phyloP scores from a whole-genome alignment of 495 filamentous ascomycete genomes.

The Hypoxylon fuscum region DNA sequence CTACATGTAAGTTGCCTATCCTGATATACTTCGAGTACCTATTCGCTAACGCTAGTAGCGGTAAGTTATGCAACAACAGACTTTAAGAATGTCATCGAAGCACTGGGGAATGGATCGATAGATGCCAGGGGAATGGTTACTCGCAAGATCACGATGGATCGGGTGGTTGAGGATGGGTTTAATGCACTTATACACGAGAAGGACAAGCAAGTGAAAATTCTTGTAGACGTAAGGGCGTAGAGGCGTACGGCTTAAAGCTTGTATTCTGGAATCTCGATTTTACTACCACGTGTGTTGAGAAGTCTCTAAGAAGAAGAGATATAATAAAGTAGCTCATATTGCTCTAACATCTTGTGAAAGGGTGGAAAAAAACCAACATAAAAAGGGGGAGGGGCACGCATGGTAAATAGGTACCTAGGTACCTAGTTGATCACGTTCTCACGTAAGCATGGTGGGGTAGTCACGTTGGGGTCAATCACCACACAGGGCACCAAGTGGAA shows the following conservation, averaged over 20 bases:
- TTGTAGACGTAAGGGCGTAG: slow-evolving; percentile 47
- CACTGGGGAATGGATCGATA: slow-evolving; percentile 58
- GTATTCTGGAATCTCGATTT: no score
- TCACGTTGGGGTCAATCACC: no score
- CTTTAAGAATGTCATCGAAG: slow-evolving; percentile 63
- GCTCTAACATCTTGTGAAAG: not conserved
- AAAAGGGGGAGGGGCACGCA: no score
- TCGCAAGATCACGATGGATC: slow-evolving; percentile 58
- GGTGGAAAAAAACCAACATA: no score
- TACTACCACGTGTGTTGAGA: no score
- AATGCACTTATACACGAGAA: slow-evolving; percentile 62
- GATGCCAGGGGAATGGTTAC: slow-evolving; percentile 67
- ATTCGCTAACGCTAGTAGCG: slow-evolving; percentile 43
- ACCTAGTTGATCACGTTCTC: no score
- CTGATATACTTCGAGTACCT: not conserved
- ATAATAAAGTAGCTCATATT: not conserved
- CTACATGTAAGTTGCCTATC: not conserved
- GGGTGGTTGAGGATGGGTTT: slow-evolving; percentile 67
- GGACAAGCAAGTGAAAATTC: slow-evolving; percentile 65
- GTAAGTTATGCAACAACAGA: slow-evolving; percentile 64
- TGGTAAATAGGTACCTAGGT: no score
- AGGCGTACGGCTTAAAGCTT: not conserved
- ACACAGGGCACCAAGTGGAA: not conserved
- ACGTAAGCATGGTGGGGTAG: no score
- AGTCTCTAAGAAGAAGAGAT: not conserved